phyloP scores from a whole-genome alignment of 305 asterid species.

The Rubia tinctorum region DNA sequence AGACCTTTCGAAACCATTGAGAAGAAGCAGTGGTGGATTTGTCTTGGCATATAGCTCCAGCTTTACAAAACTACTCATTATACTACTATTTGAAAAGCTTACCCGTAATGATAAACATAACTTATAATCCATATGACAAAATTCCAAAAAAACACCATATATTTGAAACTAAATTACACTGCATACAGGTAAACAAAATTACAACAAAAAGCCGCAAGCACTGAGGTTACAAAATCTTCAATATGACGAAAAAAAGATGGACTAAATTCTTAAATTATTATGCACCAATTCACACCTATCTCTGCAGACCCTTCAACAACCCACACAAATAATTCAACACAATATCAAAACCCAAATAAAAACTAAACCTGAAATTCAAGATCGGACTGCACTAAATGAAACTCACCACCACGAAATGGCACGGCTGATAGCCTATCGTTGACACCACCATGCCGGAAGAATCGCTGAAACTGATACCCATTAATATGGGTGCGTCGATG shows the following conservation, averaged over 20 bases:
- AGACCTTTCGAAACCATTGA: conserved; percentile 96
- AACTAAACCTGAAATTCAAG: too few species aligned
- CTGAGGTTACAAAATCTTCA: not conserved
- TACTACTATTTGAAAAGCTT: conserved; percentile 34
- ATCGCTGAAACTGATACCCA: too few species aligned
- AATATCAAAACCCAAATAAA: too few species aligned
- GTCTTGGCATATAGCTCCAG: conserved; percentile 36
- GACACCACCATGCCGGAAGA: too few species aligned
- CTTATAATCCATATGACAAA: not conserved
- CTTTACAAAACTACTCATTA: conserved; percentile 90
- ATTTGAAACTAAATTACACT: not conserved
- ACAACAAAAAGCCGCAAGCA: not conserved
- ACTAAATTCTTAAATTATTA: not conserved
- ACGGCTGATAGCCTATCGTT: too few species aligned
- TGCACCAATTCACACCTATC: too few species aligned
- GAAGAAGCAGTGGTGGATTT: conserved; percentile 75
- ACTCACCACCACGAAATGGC: too few species aligned
- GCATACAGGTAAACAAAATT: not conserved
- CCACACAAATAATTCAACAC: too few species aligned
- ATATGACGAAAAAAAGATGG: not conserved
- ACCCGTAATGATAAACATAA: conserved; percentile 40
- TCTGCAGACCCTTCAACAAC: too few species aligned
- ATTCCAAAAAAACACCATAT: not conserved
- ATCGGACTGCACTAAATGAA: too few species aligned
- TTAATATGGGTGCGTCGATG: too few species aligned